Evolutionary conservation across 805 yeast genomes (phyloP).

Genomic region (Metschnikowia gelsemii): DNA sequence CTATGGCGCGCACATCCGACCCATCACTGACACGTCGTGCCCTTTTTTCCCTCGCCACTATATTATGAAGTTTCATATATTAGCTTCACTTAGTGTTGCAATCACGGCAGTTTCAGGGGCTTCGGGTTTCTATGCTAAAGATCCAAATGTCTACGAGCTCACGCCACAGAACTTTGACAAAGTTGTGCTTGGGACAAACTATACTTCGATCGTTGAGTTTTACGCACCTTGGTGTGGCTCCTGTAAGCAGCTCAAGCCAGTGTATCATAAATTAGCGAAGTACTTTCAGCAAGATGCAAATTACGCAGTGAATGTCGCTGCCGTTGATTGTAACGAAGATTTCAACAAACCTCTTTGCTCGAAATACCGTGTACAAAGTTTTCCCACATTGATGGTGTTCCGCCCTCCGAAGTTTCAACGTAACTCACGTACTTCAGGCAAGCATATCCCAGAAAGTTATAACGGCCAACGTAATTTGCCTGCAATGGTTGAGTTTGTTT

Average conservation of each 20-base stretch:
- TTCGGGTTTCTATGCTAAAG: constrained; percentile 36
- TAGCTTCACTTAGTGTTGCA: neutral
- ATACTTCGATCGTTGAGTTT: constrained; percentile 81
- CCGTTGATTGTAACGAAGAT: constrained; percentile 81
- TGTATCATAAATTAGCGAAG: constrained; percentile 62
- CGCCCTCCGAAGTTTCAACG: constrained; percentile 69
- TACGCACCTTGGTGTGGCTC: constrained; percentile 99
- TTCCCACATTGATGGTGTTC: constrained; percentile 80
- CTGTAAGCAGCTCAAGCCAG: constrained; percentile 70
- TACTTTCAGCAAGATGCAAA: constrained; percentile 48
- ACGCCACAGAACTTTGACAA: constrained; percentile 59
- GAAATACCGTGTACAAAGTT: constrained; percentile 65
- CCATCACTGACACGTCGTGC: too few relatives aligned
- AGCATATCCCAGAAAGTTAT: constrained; percentile 56
- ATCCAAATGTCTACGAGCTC: constrained; percentile 53
- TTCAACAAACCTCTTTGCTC: constrained; percentile 69
- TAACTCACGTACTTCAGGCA: constrained; percentile 20
- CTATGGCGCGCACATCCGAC: too few relatives aligned
- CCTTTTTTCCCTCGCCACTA: too few relatives aligned
- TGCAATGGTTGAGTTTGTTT: constrained; percentile 52
- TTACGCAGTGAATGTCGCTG: constrained; percentile 62
- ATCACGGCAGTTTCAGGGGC: constrained; percentile 14
- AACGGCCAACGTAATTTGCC: constrained; percentile 59
- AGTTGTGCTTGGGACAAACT: constrained; percentile 66
- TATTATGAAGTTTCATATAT: constrained; percentile 7